Evolutionary conservation across 139 green algal species (phyloP).

Genomic region (Zygnema circumcarinatum): DNA sequence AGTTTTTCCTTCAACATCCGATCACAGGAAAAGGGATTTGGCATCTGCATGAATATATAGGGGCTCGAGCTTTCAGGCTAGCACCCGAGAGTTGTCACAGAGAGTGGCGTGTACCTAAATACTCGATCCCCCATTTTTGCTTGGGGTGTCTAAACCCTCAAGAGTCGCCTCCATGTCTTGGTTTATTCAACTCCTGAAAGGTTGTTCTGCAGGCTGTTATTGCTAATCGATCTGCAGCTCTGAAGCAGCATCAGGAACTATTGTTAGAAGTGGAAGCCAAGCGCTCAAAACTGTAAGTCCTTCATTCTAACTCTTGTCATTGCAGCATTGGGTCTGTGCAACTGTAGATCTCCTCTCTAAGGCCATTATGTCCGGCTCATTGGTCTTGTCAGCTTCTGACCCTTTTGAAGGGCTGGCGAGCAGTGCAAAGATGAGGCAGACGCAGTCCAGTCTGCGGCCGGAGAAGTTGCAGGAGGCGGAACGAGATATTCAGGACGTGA

Average conservation of each 20-base stretch:
- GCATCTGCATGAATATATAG: too few relatives aligned
- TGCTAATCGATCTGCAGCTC: constrained; percentile 65
- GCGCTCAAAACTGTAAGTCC: constrained; percentile 28
- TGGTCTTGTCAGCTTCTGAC: too few relatives aligned
- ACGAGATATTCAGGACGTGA: constrained; percentile 13
- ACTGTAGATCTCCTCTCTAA: background rate
- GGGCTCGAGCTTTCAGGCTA: background rate
- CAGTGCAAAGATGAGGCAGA: constrained; percentile 19
- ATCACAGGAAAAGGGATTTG: too few relatives aligned
- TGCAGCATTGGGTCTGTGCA: background rate
- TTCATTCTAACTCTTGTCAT: background rate
- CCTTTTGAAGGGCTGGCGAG: too few relatives aligned
- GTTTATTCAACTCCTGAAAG: too few relatives aligned
- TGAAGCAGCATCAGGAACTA: constrained; percentile 23
- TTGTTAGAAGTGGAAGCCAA: constrained; percentile 38
- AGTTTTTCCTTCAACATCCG: constrained; percentile 43
- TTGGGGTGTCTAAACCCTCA: background rate
- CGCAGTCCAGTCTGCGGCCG: constrained; percentile 2
- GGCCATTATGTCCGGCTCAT: too few relatives aligned
- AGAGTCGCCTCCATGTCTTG: too few relatives aligned
- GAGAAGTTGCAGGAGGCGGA: background rate
- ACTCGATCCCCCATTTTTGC: background rate
- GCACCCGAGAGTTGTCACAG: background rate
- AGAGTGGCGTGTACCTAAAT: background rate
- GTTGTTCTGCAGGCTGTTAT: constrained; percentile 58